Evolutionary conservation across 306 rosid genomes (phyloP).

Genomic region (Cyamopsis tetragonoloba): DNA sequence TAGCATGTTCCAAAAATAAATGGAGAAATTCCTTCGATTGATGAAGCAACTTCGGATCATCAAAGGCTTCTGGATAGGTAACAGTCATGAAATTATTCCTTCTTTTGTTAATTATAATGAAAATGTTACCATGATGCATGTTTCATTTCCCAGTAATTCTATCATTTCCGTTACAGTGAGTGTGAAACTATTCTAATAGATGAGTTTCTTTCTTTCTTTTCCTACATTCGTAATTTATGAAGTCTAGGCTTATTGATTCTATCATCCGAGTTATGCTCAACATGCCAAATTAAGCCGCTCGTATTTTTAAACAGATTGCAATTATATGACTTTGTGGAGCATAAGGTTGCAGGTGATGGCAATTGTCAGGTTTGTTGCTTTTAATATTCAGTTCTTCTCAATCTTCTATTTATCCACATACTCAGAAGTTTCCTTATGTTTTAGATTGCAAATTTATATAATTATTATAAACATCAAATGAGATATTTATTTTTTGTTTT

Average conservation of each 20-base stretch:
- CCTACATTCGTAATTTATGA: not conserved
- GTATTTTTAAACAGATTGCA: conserved; percentile 53
- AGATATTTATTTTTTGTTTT: too few relatives aligned
- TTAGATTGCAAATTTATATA: not conserved
- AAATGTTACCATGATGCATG: not conserved
- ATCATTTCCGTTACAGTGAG: not conserved
- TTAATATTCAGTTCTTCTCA: conserved; percentile 6
- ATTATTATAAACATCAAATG: conserved; percentile 4
- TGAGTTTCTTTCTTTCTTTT: conserved; percentile 3
- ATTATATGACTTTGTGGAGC: conserved; percentile 61
- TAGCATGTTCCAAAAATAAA: conserved; percentile 91
- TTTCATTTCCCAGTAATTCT: not conserved
- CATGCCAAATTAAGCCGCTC: conserved; percentile 20
- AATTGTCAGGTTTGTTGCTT: conserved; percentile 75
- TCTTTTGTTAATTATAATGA: not conserved
- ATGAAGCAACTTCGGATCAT: conserved; percentile 90
- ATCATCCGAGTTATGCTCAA: not conserved
- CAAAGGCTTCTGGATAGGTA: conserved; percentile 89
- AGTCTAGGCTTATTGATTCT: not conserved
- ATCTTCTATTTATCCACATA: not conserved
- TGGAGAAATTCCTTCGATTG: conserved; percentile 88
- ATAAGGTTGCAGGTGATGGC: conserved; percentile 75
- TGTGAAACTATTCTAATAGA: not conserved
- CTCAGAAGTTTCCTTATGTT: conserved; percentile 3
- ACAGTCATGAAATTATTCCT: conserved; percentile 1